Base-by-base conservation (phyloP, 2,329 filamentous ascomycete species). In the Colletotrichum eleusines region DNA sequence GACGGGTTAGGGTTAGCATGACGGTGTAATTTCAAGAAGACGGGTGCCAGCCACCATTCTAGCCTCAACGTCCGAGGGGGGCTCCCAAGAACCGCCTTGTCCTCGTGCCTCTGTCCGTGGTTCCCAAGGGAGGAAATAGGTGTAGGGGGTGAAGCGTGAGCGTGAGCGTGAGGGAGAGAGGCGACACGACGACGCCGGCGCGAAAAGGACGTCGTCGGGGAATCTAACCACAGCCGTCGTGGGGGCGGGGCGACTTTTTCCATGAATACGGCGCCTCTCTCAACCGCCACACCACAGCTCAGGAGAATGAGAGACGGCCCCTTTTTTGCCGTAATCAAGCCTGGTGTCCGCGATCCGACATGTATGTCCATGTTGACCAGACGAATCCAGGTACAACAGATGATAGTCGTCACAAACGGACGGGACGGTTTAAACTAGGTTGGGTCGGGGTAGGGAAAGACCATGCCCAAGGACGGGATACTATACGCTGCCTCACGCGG, bases 381-480 rank as follows among this genome's bases (percentile, higher is more conserved):
- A 5, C 23, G 20, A 1, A 46, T 48, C 46, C 54, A 28, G 54
- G 46, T 38, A 26, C 62, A 54, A 38, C 53, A n/a, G 9, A 38
- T 16, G 33, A 31, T 42, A n/a, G n/a, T 50, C 23, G 63, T 60
- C 57, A 26, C 63, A 31, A 23, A 33, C 51, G 44, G 23, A 40
- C 55, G 63, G 63, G 44, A 60, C 14, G 53, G n/a, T 4, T 66
- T 66, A 50, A 58, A 23, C 58, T 50, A 61, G 50, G 31, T 12
- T 38, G 58, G 44, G n/a, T 28, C 20, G 23, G 58, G 58, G 58
- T 35, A 60, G 44, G 28, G 58, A 48, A 16, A 35, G 58, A 6
- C 58, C 44, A 38, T 35, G 44, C 20, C 38, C 33, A 18, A 28
- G 18, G 28, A 20, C 51, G 31, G 18, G 28, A 54, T 35, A 35